Evolutionary conservation across 192 early-diverging fungal species (phyloP).

Genomic region (Dimargaris xerosporica): DNA sequence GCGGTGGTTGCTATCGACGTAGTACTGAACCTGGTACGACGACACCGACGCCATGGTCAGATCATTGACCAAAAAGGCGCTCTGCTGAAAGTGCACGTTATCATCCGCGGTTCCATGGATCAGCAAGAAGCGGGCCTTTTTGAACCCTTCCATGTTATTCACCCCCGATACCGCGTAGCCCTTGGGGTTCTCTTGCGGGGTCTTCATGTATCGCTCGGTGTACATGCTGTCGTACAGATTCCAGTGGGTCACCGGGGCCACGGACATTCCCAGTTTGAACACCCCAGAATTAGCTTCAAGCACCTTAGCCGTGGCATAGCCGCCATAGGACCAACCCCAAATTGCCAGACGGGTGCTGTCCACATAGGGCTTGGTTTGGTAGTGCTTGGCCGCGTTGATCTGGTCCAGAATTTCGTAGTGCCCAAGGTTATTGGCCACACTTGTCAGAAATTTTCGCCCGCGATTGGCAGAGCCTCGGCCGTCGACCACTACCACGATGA

Average conservation of each 20-base stretch:
- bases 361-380: conserved; percentile 51
- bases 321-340: conserved; percentile 98
- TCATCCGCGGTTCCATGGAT: conserved; percentile 87
- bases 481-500: conserved; percentile 64
- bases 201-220: conserved; percentile 94
- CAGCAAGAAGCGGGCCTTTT: conserved; percentile 57
- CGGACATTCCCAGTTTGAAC: conserved; percentile 75
- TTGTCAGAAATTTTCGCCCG: conserved; percentile 64
- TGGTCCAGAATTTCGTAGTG: conserved; percentile 72
- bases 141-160: conserved; percentile 66
- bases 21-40: conserved; percentile 74
- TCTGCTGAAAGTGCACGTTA: conserved; percentile 88
- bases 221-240: conserved; percentile 77
- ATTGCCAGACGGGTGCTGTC: conserved; percentile 68
- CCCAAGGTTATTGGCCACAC: conserved; percentile 67
- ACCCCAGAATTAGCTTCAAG: conserved; percentile 72
- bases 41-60: conserved; percentile 57
- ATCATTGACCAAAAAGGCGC: conserved; percentile 56
- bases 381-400: conserved; percentile 61
- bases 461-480: conserved; percentile 79
- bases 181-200: conserved; percentile 52
- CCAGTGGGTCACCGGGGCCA: conserved; percentile 96
- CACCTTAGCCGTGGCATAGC: conserved; percentile 68
- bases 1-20: conserved; percentile 79
- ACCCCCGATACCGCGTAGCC: conserved; percentile 74